These are phyloP conservation scores for Trichoderma sp. DNA, from an alignment of 2,329 filamentous ascomycete genomes.

Conservation along the genomic window DNA sequence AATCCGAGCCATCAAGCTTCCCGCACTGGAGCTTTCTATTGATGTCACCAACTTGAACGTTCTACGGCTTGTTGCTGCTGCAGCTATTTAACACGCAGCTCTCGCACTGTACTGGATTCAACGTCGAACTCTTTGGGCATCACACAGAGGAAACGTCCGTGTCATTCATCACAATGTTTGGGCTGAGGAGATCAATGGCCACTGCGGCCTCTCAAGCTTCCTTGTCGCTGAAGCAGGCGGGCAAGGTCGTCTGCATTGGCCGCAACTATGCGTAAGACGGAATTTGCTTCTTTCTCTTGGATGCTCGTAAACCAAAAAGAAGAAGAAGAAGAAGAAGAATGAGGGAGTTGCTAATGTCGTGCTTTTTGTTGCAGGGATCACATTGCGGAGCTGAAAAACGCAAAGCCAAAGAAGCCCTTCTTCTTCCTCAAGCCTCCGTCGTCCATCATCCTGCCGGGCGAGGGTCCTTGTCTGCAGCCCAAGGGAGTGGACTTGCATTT, in stretches of 20 bases:
- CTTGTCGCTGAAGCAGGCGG: slow-evolving; percentile 46
- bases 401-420: slow-evolving; percentile 88
- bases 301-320: background rate
- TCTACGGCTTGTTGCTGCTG: background rate
- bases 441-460: slow-evolving; percentile 74
- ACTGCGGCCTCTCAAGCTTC: slow-evolving; percentile 43
- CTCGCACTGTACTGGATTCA: background rate
- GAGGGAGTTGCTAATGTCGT: background rate
- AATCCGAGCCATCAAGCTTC: background rate
- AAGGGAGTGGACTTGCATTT: slow-evolving; percentile 84
- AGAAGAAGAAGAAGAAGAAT: background rate
- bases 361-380: slow-evolving; percentile 64
- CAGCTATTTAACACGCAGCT: background rate
- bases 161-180: slow-evolving; percentile 32
- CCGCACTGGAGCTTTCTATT: background rate
- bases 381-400: slow-evolving; percentile 85
- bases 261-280: slow-evolving; percentile 84
- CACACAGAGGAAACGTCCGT: too few relatives aligned
- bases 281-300: background rate
- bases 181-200: slow-evolving; percentile 37
- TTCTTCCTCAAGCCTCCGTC: slow-evolving; percentile 97
- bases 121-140: background rate
- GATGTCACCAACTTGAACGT: background rate
- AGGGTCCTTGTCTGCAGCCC: slow-evolving; percentile 78
- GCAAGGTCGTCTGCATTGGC: slow-evolving; percentile 88